Percentiles rank a stretch among this genome's conserved stretches.
Evolutionary conservation across 768 basidiomycete genomes (phyloP).

Genomic region (Nevesoporus exiguus): DNA sequence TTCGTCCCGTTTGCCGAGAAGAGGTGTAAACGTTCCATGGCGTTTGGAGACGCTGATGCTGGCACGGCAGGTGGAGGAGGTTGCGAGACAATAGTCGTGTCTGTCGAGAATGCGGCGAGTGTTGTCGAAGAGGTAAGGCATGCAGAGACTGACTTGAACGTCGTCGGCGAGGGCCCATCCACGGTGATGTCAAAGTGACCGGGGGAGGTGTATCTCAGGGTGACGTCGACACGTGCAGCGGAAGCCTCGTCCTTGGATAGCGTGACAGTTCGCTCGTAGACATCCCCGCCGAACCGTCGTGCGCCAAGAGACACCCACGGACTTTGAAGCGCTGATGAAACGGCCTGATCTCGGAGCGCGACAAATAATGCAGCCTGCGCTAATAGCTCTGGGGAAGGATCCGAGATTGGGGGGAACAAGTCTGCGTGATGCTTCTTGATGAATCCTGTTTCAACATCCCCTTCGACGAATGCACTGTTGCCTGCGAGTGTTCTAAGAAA

Average conservation of each 20-base stretch:
- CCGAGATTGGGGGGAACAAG: conserved; percentile 66
- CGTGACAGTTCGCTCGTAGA: conserved; percentile 56
- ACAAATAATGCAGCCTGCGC: conserved; percentile 81
- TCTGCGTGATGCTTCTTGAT: conserved; percentile 85
- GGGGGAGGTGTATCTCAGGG: conserved; percentile 40
- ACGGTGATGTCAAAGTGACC: conserved; percentile 56
- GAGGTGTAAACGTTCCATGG: conserved; percentile 74
- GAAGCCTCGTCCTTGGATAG: conserved; percentile 56
- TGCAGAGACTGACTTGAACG: conserved; percentile 53
- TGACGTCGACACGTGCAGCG: conserved; percentile 35
- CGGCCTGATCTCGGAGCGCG: conserved; percentile 57
- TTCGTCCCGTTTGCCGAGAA: conserved; percentile 59
- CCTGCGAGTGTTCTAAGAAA: conserved; percentile 78
- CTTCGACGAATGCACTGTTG: conserved; percentile 71
- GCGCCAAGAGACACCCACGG: conserved; percentile 72
- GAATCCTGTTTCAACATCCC: conserved; percentile 89
- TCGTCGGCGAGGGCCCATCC: conserved; percentile 25
- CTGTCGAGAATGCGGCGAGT: conserved; percentile 45
- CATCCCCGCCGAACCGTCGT: conserved; percentile 76
- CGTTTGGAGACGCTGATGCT: conserved; percentile 50
- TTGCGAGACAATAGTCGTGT: conserved; percentile 76
- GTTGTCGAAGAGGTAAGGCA: conserved; percentile 51
- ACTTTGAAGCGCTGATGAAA: conserved; percentile 33
- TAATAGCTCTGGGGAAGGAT: conserved; percentile 60
- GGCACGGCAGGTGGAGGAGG: conserved; percentile 50